These are phyloP conservation scores for Globisporangium megalacanthum DNA, from an alignment of 352 stramenopile genomes.

Conservation along the genomic window DNA sequence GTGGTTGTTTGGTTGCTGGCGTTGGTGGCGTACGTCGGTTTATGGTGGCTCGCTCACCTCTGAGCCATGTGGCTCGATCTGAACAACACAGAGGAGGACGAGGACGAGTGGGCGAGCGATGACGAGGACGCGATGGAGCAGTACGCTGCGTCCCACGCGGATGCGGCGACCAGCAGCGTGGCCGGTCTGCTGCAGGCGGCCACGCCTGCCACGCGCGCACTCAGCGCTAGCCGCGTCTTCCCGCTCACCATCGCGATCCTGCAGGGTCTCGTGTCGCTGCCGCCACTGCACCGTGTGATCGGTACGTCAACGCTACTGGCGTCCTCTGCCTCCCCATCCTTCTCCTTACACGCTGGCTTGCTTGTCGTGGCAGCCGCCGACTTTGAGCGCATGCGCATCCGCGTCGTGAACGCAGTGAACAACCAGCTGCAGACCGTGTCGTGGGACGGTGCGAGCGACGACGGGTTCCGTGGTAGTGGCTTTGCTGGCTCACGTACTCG, in stretches of 20 bases:
- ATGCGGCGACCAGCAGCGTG: slow-evolving; percentile 14
- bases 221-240: slow-evolving; percentile 47
- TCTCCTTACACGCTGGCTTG: not conserved
- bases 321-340: not conserved
- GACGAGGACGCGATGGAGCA: slow-evolving; percentile 88
- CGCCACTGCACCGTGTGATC: slow-evolving; percentile 43
- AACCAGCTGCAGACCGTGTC: slow-evolving; percentile 67
- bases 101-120: slow-evolving; percentile 84
- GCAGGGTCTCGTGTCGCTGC: slow-evolving; percentile 72
- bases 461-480: too few relatives aligned
- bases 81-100: slow-evolving; percentile 37
- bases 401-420: slow-evolving; percentile 75
- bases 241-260: slow-evolving; percentile 57
- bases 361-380: slow-evolving; percentile 30
- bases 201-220: slow-evolving; percentile 26
- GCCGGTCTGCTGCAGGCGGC: slow-evolving; percentile 4
- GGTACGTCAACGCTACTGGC: slow-evolving; percentile 18
- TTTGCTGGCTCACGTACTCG: not conserved
- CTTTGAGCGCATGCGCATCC: slow-evolving; percentile 80
- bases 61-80: not conserved
- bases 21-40: too few relatives aligned
- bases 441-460: slow-evolving; percentile 27
- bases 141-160: slow-evolving; percentile 64
- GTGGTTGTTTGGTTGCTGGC: not conserved
- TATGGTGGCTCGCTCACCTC: not conserved